These are phyloP conservation scores for Ophiostoma novo-ulmi DNA, from an alignment of 2,329 filamentous ascomycete species.

Conservation along the genomic window DNA sequence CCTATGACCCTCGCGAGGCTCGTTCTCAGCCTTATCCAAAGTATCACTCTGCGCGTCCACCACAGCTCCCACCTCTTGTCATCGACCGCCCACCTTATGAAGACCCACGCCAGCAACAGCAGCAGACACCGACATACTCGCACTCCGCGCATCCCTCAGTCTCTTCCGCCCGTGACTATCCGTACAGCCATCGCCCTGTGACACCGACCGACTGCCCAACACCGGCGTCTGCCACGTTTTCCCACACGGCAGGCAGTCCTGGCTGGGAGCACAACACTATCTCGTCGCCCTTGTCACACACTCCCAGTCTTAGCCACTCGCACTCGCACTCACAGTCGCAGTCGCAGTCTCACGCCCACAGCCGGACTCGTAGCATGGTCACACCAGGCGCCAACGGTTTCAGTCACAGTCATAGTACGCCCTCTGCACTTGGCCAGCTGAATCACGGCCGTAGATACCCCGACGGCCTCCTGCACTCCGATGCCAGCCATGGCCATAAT, in stretches of 20 bases:
- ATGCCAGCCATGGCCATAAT: neutral
- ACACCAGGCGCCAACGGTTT: slow-evolving; percentile 5
- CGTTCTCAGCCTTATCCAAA: slow-evolving; percentile 24
- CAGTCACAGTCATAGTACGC: slow-evolving; percentile 1
- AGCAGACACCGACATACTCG: neutral
- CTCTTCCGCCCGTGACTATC: neutral
- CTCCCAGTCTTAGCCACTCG: slow-evolving; percentile 60
- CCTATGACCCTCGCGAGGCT: slow-evolving; percentile 49
- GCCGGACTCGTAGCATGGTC: slow-evolving; percentile 10
- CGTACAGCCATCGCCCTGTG: slow-evolving; percentile 58
- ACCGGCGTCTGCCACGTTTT: slow-evolving; percentile 77
- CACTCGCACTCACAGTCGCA: too few species aligned
- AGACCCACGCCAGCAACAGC: slow-evolving; percentile 55
- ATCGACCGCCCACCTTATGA: slow-evolving; percentile 64
- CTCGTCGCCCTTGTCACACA: slow-evolving; percentile 65
- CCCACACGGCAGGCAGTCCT: slow-evolving; percentile 70
- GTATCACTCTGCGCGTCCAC: slow-evolving; percentile 6
- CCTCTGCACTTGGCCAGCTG: neutral
- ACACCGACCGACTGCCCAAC: slow-evolving; percentile 74
- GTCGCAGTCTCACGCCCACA: neutral
- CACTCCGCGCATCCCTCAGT: neutral
- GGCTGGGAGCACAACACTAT: slow-evolving; percentile 63
- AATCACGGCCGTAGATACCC: slow-evolving; percentile 4
- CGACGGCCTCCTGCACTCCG: neutral
- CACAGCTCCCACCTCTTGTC: slow-evolving; percentile 44